Evolutionary conservation across 495 filamentous ascomycete genomes (phyloP), one percentile per base, ranked within the genome.

Genomic region (Rhypophila decipiens): DNA sequence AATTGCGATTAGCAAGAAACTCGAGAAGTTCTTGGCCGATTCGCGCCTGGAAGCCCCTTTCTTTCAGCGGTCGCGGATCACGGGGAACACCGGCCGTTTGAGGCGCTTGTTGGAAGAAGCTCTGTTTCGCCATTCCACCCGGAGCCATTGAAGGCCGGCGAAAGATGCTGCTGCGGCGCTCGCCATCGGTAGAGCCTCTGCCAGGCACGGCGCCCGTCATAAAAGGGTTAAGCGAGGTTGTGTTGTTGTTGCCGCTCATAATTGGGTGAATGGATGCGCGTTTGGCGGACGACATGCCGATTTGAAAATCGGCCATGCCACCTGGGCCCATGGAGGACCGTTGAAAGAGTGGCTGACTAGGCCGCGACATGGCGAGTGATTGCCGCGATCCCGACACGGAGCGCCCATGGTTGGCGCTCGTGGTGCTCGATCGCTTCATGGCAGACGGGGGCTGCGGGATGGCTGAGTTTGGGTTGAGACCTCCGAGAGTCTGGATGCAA

Each of bases 361-460:
- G 88, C 49, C 90, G 82, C 35, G 73, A 71, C 24, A 84, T 76
- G 46, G 87, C 86, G 24, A 94, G 79, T 47, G 93, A 96, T 69
- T 90, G 88, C 44, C 89, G 77, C 50, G 89, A 83, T 46, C 86
- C 88, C 47, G 88, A 89, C 53, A 83, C 72, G 38, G 87, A 87
- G 53, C 90, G 87, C 44, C 73, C 79, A 64, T 90, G 80, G 63
- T 82, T 81, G 29, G 78, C 73, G 53, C 77, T 79, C 44, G 39
- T 84, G n/a, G 88, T 90, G 56, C 81, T 95, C 7, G 88, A 87
- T 61, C 93, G 87, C 68, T 96, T 96, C 73, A 97, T 77, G 20
- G 93, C 87, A n/a, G 93, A 96, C n/a, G 85, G 73, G 4, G 90
- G 89, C 65, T 89, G 86, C 4, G 90, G 90, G 45, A 95, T 85